These are phyloP conservation scores for Talaromyces thailandensis DNA, from an alignment of 495 filamentous ascomycete species.

Conservation along the genomic window DNA sequence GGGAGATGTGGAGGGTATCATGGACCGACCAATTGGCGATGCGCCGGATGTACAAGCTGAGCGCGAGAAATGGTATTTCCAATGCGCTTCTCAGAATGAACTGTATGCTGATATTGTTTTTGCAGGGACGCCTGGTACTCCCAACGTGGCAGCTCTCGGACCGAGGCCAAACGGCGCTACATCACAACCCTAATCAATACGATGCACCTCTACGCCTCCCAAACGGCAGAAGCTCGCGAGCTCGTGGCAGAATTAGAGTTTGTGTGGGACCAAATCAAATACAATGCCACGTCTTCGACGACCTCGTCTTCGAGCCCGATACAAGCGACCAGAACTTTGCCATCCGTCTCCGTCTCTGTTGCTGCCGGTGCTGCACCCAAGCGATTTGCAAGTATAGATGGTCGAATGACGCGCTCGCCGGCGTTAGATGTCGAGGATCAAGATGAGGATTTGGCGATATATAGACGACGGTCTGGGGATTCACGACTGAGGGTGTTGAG, in stretches of 20 bases:
- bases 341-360: conserved; percentile 16
- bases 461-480: conserved; percentile 11
- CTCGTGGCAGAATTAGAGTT: conserved; percentile 93
- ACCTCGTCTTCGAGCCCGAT: conserved; percentile 26
- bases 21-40: conserved; percentile 66
- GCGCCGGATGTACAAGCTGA: conserved; percentile 44
- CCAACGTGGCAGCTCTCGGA: conserved; percentile 69
- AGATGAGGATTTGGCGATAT: conserved; percentile 7
- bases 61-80: conserved; percentile 50
- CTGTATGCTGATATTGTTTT: not conserved
- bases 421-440: not conserved
- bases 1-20: conserved; percentile 87
- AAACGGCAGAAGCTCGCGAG: conserved; percentile 75
- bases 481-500: conserved; percentile 56
- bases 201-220: conserved; percentile 86
- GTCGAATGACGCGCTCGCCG: conserved; percentile 16
- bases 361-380: conserved; percentile 10
- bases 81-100: not conserved
- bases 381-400: conserved; percentile 27
- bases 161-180: conserved; percentile 90
- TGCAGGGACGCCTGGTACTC: conserved; percentile 81
- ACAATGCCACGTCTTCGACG: conserved; percentile 53
- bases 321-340: conserved; percentile 23
- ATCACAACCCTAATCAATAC: conserved; percentile 89
- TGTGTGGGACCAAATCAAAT: conserved; percentile 96